Evolutionary conservation across 345 rosid genomes (phyloP).

Genomic region (Aquilaria yunnanensis): DNA sequence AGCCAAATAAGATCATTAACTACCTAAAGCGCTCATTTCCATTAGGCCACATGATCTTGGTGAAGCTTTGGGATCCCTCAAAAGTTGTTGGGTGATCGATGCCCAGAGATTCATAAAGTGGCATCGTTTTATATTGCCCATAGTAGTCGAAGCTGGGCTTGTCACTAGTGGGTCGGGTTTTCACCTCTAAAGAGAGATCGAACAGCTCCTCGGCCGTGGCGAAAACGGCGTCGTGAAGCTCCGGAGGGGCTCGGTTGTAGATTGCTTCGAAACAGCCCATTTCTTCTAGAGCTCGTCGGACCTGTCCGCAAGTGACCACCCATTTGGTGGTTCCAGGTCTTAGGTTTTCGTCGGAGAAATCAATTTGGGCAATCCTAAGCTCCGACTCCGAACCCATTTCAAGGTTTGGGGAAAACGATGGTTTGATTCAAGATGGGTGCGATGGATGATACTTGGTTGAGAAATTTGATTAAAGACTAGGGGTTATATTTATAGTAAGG

Average conservation of each 20-base stretch:
- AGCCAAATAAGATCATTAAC: background rate
- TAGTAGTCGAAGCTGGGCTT: conserved; percentile 44
- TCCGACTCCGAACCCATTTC: conserved; percentile 17
- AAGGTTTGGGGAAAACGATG: too few species aligned
- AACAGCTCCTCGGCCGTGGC: conserved; percentile 28
- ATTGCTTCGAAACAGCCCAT: conserved; percentile 47
- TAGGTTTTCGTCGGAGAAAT: conserved; percentile 27
- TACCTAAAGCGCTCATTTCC: conserved; percentile 40
- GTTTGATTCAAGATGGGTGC: too few species aligned
- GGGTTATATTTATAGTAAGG: too few species aligned
- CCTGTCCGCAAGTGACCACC: conserved; percentile 27
- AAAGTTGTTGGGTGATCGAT: conserved; percentile 29
- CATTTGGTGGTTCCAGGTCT: conserved; percentile 36
- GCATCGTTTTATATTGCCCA: conserved; percentile 25
- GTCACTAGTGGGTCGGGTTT: conserved; percentile 28
- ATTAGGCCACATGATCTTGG: conserved; percentile 44
- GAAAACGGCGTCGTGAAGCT: conserved; percentile 24
- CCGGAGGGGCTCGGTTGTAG: conserved; percentile 21
- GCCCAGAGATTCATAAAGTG: conserved; percentile 42
- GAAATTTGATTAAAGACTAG: too few species aligned
- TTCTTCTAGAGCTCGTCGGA: conserved; percentile 42
- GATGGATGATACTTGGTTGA: too few species aligned
- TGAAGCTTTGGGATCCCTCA: conserved; percentile 28
- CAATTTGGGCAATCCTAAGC: conserved; percentile 23
- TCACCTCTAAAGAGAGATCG: conserved; percentile 36